Conservation (phyloP, 768 basidiomycete species). For the Lentinula detonsa region DNA sequence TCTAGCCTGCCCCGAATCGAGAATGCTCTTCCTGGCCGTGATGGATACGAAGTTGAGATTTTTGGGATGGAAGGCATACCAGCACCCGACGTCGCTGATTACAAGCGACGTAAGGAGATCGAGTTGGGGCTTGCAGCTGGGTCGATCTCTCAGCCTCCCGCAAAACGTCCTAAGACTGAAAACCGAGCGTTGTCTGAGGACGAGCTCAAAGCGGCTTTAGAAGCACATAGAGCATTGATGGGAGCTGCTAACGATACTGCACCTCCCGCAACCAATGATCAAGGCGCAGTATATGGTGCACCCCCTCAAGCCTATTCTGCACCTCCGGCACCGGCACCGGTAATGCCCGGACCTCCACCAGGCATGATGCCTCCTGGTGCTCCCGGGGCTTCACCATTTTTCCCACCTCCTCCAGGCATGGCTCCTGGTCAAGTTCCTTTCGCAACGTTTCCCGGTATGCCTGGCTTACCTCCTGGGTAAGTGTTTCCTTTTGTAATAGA, state of each 20-base stretch:
- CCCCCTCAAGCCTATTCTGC: constrained; percentile 66
- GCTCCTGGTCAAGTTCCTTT: constrained; percentile 33
- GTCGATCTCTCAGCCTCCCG: constrained; percentile 73
- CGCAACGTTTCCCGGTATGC: constrained; percentile 36
- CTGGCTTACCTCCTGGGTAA: constrained; percentile 55
- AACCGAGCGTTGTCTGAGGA: constrained; percentile 76
- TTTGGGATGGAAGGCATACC: constrained; percentile 99
- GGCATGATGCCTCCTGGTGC: constrained; percentile 19
- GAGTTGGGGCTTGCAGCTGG: constrained; percentile 84
- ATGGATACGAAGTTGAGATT: constrained; percentile 98
- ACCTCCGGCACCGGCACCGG: constrained; percentile 33
- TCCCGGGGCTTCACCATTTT: constrained; percentile 26
- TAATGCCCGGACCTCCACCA: constrained; percentile 20
- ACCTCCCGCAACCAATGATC: constrained; percentile 30
- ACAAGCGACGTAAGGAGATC: constrained; percentile 92
- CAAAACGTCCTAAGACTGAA: constrained; percentile 77
- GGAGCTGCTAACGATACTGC: constrained; percentile 38
- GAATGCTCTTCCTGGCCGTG: constrained; percentile 92
- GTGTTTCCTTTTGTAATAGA: constrained; percentile 16
- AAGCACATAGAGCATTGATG: constrained; percentile 92
- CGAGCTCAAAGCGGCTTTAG: constrained; percentile 79
- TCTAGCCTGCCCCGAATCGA: constrained; percentile 80
- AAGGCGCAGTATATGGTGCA: constrained; percentile 64
- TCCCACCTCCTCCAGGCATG: constrained; percentile 36
- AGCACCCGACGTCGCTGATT: constrained; percentile 89